Conservation (phyloP, 169 alveolate species). For the Theileria annulata region DNA sequence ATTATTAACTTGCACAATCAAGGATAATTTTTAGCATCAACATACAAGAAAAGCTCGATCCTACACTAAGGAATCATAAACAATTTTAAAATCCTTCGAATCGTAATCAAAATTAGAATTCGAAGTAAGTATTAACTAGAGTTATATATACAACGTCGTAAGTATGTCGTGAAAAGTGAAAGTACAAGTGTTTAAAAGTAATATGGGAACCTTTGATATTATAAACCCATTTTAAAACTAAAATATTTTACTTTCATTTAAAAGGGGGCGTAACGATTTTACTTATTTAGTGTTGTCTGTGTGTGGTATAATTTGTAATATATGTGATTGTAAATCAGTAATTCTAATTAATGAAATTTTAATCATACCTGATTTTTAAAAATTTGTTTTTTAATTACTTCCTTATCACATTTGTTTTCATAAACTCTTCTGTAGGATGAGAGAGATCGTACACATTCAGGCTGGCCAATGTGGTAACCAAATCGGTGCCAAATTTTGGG, state of each 20-base stretch:
- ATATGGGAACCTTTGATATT: neutral
- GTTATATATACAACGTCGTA: neutral
- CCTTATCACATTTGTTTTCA: neutral
- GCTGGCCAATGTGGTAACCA: slow-evolving; percentile 99
- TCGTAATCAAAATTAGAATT: slow-evolving; percentile 1
- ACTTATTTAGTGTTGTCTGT: slow-evolving; percentile 1
- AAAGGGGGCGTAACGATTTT: neutral
- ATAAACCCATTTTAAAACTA: neutral
- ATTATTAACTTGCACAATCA: neutral
- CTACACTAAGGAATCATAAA: neutral
- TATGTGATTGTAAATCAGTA: neutral
- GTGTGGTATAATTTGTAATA: neutral
- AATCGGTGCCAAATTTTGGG: slow-evolving; percentile 99
- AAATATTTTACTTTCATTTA: neutral
- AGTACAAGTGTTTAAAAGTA: neutral
- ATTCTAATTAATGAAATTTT: neutral
- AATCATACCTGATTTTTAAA: neutral
- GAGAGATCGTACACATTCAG: slow-evolving; percentile 98
- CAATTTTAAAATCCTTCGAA: slow-evolving; percentile 7
- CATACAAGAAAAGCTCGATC: neutral
- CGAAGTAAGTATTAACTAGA: neutral
- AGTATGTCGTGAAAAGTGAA: neutral
- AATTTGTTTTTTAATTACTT: neutral
- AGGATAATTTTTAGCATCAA: neutral
- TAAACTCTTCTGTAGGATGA: slow-evolving; percentile 79